Base-by-base conservation (phyloP, 1,284 basidiomycete genomes). In the Microbotryum silenes-acaulis region DNA sequence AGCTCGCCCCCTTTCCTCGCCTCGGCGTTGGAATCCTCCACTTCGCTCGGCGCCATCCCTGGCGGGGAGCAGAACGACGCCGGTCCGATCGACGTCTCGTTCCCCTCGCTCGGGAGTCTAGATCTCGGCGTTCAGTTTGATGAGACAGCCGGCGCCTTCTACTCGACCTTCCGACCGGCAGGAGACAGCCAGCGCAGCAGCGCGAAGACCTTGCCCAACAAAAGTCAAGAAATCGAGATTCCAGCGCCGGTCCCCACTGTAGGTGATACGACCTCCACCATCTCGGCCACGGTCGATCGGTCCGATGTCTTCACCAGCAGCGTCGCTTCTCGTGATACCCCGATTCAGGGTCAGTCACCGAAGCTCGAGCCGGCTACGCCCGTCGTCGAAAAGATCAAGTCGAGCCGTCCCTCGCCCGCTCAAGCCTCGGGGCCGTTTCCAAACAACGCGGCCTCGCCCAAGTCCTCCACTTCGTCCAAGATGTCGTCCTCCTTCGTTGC, bases 81-180 rank as follows among this genome's bases (percentile, higher is more conserved):
- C 20, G 27, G 0, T 10, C 10, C 18, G 16, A 51, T 9, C 20
- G 29, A 27, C 51, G 12, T 20, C 10, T 51, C 25, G 25, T 29
- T 21, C 25, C 23, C 51, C 3, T 27, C 20, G 16, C 25, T 51
- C n/a, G 51, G 51, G 20, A 51, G 25, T 33, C 64, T 66, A 56
- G 65, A 67, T 33, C 53, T 67, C 29, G 56, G 55, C 46, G 59
- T 67, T 56, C 54, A 54, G 29, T 52, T 67, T 55, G 60, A 60
- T 46, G 33, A 53, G 16, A 16, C 51, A 3, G n/a, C n/a, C 6
- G 42, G 56, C 3, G 50, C 31, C 16, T 21, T 33, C 47, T 46
- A 44, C 44, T 60, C 65, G 47, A 64, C 65, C 0, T 64, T 58
- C 59, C 48, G 37, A 42, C 37, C 37, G 16, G 37, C 37, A 3